Base-by-base conservation (phyloP, 129 eudicot species). In the Flaveria bidentis region DNA sequence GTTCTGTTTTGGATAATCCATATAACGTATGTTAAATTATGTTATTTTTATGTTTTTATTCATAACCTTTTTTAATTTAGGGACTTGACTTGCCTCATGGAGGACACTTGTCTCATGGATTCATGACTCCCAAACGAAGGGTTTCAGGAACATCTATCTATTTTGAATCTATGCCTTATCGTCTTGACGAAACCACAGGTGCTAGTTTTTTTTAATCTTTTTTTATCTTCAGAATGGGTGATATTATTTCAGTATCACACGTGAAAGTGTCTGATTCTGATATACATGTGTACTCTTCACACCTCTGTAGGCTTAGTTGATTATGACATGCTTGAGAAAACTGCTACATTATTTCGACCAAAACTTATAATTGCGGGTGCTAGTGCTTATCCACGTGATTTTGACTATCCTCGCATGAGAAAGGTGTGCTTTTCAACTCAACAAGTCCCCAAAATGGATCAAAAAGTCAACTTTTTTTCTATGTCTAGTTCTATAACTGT, bases 351-450 rank as follows among this genome's bases (percentile, higher is more conserved):
- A 61, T 94, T 94, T 69, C 92, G 97, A 11, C 98, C 96, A 68
- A 94, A 91, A 72, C 98, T 94, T 75, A 91, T 94, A 33, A 91
- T 94, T 81, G 98, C 97, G 56, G 98, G 98, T 67, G 98, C 98
- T 69, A 94, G 98, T 91, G 98, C 98, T 81, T 94, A 94, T 80
- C 90, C 98, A 49, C 91, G 98, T 77, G 97, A 94, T 83, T 91
- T 94, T 81, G 98, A 94, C 80, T 91, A 91, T 83, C 93, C 97
- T 57, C 91, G 97, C 73, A 85, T 94, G 88, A 94, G 98, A 85
- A 88, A 88, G 96, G 98, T 90, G 83, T 67, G 45, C 66, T 11
- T 78, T 51, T n/a, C 11, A 36, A 26, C 22, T 28, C 4, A 44
- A 14, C 5, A 30, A 15, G 22, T 50, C 13, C 60, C 18, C 9